Percentiles rank a stretch among this genome's conserved stretches.
These are phyloP conservation scores for Flaveria trinervia DNA, from an alignment of 129 eudicot species.

Conservation along the genomic window DNA sequence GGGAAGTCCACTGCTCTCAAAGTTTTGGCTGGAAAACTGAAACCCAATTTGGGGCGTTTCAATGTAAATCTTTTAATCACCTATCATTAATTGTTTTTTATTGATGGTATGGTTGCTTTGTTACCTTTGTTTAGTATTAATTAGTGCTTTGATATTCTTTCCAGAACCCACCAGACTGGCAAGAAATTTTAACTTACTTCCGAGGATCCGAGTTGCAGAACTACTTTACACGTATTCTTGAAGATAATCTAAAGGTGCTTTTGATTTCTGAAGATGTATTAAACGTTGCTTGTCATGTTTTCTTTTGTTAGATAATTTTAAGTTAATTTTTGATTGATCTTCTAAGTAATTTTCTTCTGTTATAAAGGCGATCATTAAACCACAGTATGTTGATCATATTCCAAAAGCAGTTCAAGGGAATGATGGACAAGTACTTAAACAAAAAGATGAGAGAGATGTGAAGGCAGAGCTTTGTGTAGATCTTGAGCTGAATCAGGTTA, in stretches of 20 bases:
- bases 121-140: neutral
- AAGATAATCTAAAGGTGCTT: slow-evolving; percentile 74
- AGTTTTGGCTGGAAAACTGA: slow-evolving; percentile 80
- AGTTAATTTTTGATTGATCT: no score
- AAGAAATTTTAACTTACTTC: slow-evolving; percentile 85
- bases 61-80: slow-evolving; percentile 42
- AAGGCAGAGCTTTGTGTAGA: slow-evolving; percentile 71
- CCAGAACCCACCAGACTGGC: slow-evolving; percentile 99
- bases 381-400: slow-evolving; percentile 95
- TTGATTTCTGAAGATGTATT: no score
- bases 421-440: slow-evolving; percentile 87
- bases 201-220: slow-evolving; percentile 97
- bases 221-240: slow-evolving; percentile 91
- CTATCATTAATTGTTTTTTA: neutral
- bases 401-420: slow-evolving; percentile 99
- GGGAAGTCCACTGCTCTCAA: slow-evolving; percentile 87
- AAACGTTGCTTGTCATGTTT: no score
- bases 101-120: neutral
- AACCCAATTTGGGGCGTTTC: slow-evolving; percentile 85
- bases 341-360: neutral
- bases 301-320: no score
- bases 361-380: slow-evolving; percentile 82
- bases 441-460: slow-evolving; percentile 80
- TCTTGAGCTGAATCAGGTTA: slow-evolving; percentile 86
- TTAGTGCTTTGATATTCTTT: neutral